Conservation (phyloP, 805 yeast genomes). For the Hermanozyma aechmeae region DNA sequence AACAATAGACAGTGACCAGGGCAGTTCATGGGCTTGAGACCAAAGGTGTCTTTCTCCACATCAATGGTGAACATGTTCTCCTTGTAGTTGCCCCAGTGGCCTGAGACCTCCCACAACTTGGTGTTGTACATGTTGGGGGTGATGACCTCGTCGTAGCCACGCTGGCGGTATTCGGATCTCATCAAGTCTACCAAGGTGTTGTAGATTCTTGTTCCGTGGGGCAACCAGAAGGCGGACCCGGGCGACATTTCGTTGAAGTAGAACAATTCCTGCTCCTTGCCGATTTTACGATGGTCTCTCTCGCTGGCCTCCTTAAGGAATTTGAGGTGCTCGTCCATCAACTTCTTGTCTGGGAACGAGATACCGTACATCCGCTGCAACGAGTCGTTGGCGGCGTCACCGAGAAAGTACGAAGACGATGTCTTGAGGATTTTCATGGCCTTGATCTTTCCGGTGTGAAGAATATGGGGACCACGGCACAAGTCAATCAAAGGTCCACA, state of each 20-base stretch:
- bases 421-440: constrained; percentile 89
- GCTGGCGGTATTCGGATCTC: constrained; percentile 76
- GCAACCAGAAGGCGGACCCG: constrained; percentile 97
- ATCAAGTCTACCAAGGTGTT: constrained; percentile 73
- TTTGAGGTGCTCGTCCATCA: constrained; percentile 89
- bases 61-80: constrained; percentile 97
- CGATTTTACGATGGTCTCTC: constrained; percentile 94
- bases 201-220: constrained; percentile 98
- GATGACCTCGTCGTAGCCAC: constrained; percentile 97
- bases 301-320: constrained; percentile 92
- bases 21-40: constrained; percentile 91
- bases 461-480: constrained; percentile 96
- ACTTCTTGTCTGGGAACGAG: constrained; percentile 96
- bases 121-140: constrained; percentile 98
- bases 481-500: constrained; percentile 96
- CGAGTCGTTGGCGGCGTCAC: constrained; percentile 88
- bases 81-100: constrained; percentile 97
- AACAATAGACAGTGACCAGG: constrained; percentile 92
- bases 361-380: constrained; percentile 96
- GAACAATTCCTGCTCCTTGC: constrained; percentile 93
- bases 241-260: constrained; percentile 96
- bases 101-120: constrained; percentile 96
- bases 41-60: constrained; percentile 91
- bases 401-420: constrained; percentile 92
- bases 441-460: constrained; percentile 94